A percentile compares a stretch with the other conserved stretches of the same genome.
Conservation (phyloP, 2,329 filamentous ascomycete genomes). For the Fusarium domesticum region DNA sequence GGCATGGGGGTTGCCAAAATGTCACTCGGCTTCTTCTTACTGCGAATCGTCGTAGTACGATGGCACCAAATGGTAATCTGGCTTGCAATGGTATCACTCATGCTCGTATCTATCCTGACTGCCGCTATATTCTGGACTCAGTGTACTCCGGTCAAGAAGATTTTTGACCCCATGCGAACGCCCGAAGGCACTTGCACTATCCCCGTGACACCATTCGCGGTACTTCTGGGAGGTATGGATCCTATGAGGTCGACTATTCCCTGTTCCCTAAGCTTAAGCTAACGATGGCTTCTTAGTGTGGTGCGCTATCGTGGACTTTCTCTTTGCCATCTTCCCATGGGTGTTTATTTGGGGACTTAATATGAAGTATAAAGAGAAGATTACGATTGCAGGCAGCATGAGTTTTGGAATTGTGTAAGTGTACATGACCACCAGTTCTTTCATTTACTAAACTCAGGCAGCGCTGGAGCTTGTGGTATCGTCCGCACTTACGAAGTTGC, state of each 20-base stretch:
- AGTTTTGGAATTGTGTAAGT: conserved; percentile 40
- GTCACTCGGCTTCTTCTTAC: conserved; percentile 37
- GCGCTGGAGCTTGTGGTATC: conserved; percentile 17
- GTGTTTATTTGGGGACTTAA: conserved; percentile 41
- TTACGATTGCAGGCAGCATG: conserved; percentile 39
- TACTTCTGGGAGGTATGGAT: conserved; percentile 12
- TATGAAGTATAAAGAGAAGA: conserved; percentile 43
- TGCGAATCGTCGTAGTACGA: conserved; percentile 32
- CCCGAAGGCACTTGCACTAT: conserved; percentile 7
- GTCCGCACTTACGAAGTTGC: conserved; percentile 13
- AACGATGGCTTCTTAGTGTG: conserved; percentile 5
- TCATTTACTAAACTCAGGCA: not conserved
- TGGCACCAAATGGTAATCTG: conserved; percentile 37
- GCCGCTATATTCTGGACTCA: conserved; percentile 10
- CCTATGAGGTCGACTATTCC: not conserved
- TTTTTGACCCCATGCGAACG: conserved; percentile 6
- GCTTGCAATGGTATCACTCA: conserved; percentile 22
- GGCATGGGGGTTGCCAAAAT: conserved; percentile 39
- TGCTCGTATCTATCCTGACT: conserved; percentile 4
- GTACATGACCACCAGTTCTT: not conserved
- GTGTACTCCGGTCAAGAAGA: conserved; percentile 13
- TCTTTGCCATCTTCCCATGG: conserved; percentile 42
- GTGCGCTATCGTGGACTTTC: conserved; percentile 34
- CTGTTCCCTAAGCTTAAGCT: not conserved
- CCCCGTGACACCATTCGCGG: conserved; percentile 8